phyloP scores from a whole-genome alignment of 2,329 filamentous ascomycete species.

The Purpureocillium takamizusanense region DNA sequence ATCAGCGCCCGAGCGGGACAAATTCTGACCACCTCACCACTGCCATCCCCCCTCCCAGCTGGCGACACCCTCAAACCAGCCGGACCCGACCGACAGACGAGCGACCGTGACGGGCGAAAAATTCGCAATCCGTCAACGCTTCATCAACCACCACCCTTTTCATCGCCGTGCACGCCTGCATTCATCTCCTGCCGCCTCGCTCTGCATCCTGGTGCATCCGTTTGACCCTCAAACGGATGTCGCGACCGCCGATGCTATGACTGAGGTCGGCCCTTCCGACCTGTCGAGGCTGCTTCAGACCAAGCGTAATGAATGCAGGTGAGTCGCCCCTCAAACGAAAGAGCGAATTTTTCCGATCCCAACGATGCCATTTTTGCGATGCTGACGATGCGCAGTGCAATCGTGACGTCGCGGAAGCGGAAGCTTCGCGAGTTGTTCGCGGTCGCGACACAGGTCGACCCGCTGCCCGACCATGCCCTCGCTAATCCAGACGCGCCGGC shows the following conservation, averaged over 20 bases:
- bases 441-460: conserved; percentile 62
- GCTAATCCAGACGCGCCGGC: conserved; percentile 47
- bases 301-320: conserved; percentile 56
- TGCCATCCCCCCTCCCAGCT: conserved; percentile 10
- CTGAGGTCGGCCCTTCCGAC: conserved; percentile 59
- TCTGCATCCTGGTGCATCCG: conserved; percentile 33
- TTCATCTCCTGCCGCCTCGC: conserved; percentile 18
- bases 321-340: conserved; percentile 32
- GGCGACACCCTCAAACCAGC: conserved; percentile 16
- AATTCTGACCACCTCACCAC: conserved; percentile 21
- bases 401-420: conserved; percentile 78
- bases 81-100: conserved; percentile 8
- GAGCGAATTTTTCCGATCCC: conserved; percentile 40
- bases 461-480: conserved; percentile 50
- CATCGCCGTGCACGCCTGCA: conserved; percentile 18
- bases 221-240: conserved; percentile 62
- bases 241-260: conserved; percentile 60
- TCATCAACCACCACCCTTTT: conserved; percentile 15
- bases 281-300: conserved; percentile 57
- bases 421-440: conserved; percentile 82
- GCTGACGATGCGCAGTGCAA: conserved; percentile 48
- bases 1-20: conserved; percentile 14
- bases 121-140: conserved; percentile 22
- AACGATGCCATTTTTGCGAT: conserved; percentile 33
- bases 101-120: conserved; percentile 12